Evolutionary conservation across 2,329 filamentous ascomycete genomes (phyloP).

Genomic region (Berkeleyomyces basicola): DNA sequence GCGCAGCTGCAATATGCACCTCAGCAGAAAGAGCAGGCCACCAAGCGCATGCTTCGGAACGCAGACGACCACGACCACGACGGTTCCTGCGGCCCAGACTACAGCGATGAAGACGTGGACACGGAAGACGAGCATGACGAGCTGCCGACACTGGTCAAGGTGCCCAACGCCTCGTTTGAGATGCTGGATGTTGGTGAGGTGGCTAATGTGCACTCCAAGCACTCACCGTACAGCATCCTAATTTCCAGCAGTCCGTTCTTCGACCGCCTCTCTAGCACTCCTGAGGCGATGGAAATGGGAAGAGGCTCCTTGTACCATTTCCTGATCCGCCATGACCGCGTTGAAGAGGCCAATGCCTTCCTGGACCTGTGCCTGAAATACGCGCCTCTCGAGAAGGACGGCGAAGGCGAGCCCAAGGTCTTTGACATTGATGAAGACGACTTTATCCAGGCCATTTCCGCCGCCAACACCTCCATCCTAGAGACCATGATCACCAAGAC

Average conservation of each 20-base stretch:
- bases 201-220: conserved; percentile 35
- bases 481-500: conserved; percentile 46
- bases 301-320: conserved; percentile 31
- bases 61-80: conserved; percentile 25
- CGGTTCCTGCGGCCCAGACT: conserved; percentile 19
- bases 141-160: conserved; percentile 40
- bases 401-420: conserved; percentile 21
- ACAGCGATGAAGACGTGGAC: conserved; percentile 23
- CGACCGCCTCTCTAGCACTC: neutral
- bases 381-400: conserved; percentile 21
- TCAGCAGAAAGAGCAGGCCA: conserved; percentile 28
- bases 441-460: conserved; percentile 29
- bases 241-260: neutral
- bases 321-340: conserved; percentile 20
- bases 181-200: conserved; percentile 44
- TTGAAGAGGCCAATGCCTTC: conserved; percentile 34
- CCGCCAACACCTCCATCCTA: conserved; percentile 39
- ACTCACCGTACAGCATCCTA: neutral
- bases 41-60: conserved; percentile 31
- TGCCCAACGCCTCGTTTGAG: conserved; percentile 40
- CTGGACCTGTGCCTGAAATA: conserved; percentile 37
- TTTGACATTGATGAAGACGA: conserved; percentile 24
- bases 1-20: conserved; percentile 50
- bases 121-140: conserved; percentile 28
- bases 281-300: neutral